Base-by-base conservation (phyloP, 2,329 filamentous ascomycete species). In the Furcasterigmium sp. region DNA sequence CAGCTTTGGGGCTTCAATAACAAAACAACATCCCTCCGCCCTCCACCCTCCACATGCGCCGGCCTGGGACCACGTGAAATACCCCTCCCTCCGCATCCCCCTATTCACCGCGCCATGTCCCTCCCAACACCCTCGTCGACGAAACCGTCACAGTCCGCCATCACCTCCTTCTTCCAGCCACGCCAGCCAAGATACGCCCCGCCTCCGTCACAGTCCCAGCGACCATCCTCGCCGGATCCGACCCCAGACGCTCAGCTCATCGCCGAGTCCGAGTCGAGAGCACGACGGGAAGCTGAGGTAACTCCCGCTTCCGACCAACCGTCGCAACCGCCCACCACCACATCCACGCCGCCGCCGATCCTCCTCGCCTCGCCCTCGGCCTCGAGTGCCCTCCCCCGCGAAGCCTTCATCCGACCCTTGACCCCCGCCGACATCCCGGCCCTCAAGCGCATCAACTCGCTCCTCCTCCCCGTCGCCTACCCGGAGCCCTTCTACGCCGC, bases 401-500 rank as follows among this genome's bases (percentile, higher is more conserved):
- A 76, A 56, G 77, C 78, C 17, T 61, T 63, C 45, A 77, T 84
- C 55, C 70, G 72, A 6, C 65, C 67, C 42, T 63, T 82, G 41
- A 62, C 65, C 1, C 60, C 68, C 36, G 55, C 64, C 37, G 78
- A 84, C 60, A 62, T 84, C 44, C 65, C 75, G 44, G 70, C 77
- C 36, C 69, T 85, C 6, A 78, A 77, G 30, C 76, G 80, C 53
- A 82, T 85, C 60, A 84, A 83, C 61, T 66, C 76, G 36, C 73
- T 85, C 40, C 73, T 85, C 41, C 76, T 85, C 1, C 78, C 76
- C 39, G 76, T 85, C 46, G 66, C 68, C 58, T 85, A 85, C 58
- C 72, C 78, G 3, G 80, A 84, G 57, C 68, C 69, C 38, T 85
- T 85, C 65, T 85, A 84, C 69, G 67, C 78, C 48, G 70, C 74